phyloP scores from a whole-genome alignment of 1,284 basidiomycete species.

The Porogramme epimiltina region DNA sequence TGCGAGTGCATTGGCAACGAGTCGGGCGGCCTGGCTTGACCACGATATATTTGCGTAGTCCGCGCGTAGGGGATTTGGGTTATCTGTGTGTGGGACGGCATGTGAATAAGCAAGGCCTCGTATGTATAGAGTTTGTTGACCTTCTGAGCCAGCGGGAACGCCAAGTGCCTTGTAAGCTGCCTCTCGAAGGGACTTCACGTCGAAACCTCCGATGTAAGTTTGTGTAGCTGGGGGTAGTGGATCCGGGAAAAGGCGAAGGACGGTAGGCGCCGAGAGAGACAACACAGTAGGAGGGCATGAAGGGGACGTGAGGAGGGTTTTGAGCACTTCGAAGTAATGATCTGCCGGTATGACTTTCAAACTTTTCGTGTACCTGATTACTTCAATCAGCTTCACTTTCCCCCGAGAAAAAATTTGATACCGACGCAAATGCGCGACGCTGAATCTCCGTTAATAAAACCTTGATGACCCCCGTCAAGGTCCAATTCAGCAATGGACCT shows the following conservation, averaged over 20 bases:
- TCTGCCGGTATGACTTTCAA: too few species aligned
- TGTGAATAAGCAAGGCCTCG: too few species aligned
- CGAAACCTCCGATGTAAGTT: conserved; percentile 33
- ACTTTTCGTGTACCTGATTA: too few species aligned
- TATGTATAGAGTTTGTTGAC: conserved; percentile 33
- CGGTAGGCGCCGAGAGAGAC: conserved; percentile 59
- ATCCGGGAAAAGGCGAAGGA: conserved; percentile 52
- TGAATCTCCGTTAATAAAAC: conserved; percentile 63
- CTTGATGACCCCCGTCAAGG: conserved; percentile 70
- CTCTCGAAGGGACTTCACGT: conserved; percentile 45
- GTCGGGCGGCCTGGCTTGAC: conserved; percentile 48
- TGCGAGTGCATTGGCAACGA: conserved; percentile 55
- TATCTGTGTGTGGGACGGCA: conserved; percentile 1
- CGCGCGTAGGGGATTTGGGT: conserved; percentile 12
- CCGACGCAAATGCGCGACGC: conserved; percentile 49
- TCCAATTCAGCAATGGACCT: conserved; percentile 75
- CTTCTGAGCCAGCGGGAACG: conserved; percentile 37
- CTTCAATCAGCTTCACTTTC: too few species aligned
- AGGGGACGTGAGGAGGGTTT: conserved; percentile 61
- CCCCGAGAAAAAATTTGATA: conserved; percentile 18
- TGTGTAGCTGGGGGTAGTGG: conserved; percentile 35
- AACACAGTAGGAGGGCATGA: conserved; percentile 68
- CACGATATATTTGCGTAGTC: conserved; percentile 26
- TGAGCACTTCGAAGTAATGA: conserved; percentile 55
- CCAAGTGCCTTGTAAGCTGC: conserved; percentile 47